Evolutionary conservation across 208 protist species (phyloP), one percentile per base, ranked within the genome.

Genomic region (Trichomonas gallinae): DNA sequence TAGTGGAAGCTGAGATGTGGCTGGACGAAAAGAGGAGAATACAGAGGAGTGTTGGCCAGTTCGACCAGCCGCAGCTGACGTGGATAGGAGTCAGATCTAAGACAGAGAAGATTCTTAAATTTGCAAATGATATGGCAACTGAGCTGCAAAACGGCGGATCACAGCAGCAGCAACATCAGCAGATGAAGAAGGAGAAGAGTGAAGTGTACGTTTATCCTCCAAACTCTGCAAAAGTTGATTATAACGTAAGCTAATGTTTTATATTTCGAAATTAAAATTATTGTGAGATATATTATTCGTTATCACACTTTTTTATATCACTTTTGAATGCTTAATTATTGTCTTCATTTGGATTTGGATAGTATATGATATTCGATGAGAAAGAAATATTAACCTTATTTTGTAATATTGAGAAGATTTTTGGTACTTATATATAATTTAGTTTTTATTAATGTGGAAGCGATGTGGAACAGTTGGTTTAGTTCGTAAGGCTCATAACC

Each of bases 401-500:
- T n/a, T n/a, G n/a, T n/a, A n/a, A 51, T 15, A 51, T 51, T 51
- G 46, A 51, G 46, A 51, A 51, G 3, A 51, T 51, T 51, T 51
- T 51, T 51, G 13, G 46, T 51, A 3, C 13, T 51, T 15, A 13
- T 51, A 51, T 15, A 51, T 51, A 51, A 51, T 13, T 31, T 72
- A 31, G 26, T 26, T 72, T 31, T 31, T 72, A n/a, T 17, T n/a
- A 72, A 72, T 72, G 58, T 72, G 26, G 21, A 85, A 85, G 81
- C 81, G 34, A 34, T 40, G 81, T 85, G 81, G 81, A 85, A 85
- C 81, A 85, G 34, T 85, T 85, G 81, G 81, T 85, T 85, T 85
- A 85, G 81, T 85, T 85, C 81, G 81, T 85, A 40, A 85, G 81
- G 81, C 81, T 85, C 81, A 85, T 85, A 85, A 85, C 81, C 81